A percentile compares a stretch with the other conserved stretches of the same genome.
Evolutionary conservation across 352 stramenopile species (phyloP).

Genomic region (Phytophthora litchii): DNA sequence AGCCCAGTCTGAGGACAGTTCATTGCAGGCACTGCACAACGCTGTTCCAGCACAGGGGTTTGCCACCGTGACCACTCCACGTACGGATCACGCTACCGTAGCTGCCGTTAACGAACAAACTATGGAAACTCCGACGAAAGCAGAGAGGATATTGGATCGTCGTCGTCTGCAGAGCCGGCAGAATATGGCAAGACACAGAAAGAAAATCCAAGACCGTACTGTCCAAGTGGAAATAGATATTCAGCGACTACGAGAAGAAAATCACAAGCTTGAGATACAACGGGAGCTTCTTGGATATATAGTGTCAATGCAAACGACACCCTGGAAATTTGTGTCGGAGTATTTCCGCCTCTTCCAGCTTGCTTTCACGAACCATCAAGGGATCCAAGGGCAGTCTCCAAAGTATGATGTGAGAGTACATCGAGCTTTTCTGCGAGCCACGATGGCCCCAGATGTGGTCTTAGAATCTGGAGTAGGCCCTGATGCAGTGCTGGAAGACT

Average conservation of each 20-base stretch:
- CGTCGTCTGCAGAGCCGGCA: neutral
- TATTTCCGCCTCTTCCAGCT: conserved; percentile 1
- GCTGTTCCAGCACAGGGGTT: too few species aligned
- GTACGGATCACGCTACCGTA: too few species aligned
- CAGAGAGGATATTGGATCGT: neutral
- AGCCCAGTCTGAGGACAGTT: too few species aligned
- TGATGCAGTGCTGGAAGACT: neutral
- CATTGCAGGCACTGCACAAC: too few species aligned
- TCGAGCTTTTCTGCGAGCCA: neutral
- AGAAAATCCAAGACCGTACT: neutral
- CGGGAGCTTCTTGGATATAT: neutral
- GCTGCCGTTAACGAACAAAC: too few species aligned
- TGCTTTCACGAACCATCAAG: neutral
- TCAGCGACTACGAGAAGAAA: neutral
- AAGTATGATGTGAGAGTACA: neutral
- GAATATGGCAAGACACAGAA: neutral
- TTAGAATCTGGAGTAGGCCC: neutral
- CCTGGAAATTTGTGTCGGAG: neutral
- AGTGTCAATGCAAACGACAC: neutral
- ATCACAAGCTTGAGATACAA: neutral
- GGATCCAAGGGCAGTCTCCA: neutral
- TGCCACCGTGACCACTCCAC: too few species aligned
- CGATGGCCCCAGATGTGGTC: neutral
- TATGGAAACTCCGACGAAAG: too few species aligned
- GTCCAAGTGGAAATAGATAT: neutral